Evolutionary conservation across 1,284 basidiomycete genomes (phyloP).

Genomic region (Lentinula novae-zelandiae): DNA sequence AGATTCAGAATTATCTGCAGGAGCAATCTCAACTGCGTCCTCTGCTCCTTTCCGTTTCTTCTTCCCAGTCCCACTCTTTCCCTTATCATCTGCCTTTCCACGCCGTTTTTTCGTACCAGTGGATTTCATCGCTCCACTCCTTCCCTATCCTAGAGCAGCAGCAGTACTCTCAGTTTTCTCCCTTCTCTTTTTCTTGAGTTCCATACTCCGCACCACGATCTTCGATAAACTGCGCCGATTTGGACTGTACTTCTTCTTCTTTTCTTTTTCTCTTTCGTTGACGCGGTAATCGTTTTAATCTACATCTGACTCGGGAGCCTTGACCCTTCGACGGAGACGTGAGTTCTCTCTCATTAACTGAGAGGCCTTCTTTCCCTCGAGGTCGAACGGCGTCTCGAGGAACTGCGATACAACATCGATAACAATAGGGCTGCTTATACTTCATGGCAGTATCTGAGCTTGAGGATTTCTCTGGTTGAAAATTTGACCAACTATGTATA

Average conservation of each 20-base stretch:
- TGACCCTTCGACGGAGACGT: slow-evolving; percentile 45
- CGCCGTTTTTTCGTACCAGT: slow-evolving; percentile 70
- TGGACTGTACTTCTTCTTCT: slow-evolving; percentile 67
- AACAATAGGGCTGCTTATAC: no score
- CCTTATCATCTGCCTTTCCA: slow-evolving; percentile 28
- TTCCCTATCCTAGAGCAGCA: slow-evolving; percentile 33
- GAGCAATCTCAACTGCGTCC: background rate
- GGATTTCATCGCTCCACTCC: slow-evolving; percentile 52
- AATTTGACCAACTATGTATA: no score
- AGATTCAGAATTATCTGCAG: background rate
- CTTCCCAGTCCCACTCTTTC: slow-evolving; percentile 18
- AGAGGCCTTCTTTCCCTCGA: slow-evolving; percentile 68
- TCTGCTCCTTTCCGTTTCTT: slow-evolving; percentile 16
- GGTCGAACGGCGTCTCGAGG: slow-evolving; percentile 69
- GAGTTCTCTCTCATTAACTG: slow-evolving; percentile 65
- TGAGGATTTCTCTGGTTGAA: no score
- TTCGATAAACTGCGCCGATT: slow-evolving; percentile 71
- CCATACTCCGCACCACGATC: slow-evolving; percentile 70
- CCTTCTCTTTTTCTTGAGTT: slow-evolving; percentile 40
- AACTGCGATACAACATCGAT: slow-evolving; percentile 66
- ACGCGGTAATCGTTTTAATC: slow-evolving; percentile 31
- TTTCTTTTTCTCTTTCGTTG: slow-evolving; percentile 22
- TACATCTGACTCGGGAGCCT: slow-evolving; percentile 38
- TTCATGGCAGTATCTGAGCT: no score
- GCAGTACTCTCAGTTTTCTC: slow-evolving; percentile 42